Conservation (phyloP, 2,329 filamentous ascomycete genomes). For the Aquanectria penicillioides region DNA sequence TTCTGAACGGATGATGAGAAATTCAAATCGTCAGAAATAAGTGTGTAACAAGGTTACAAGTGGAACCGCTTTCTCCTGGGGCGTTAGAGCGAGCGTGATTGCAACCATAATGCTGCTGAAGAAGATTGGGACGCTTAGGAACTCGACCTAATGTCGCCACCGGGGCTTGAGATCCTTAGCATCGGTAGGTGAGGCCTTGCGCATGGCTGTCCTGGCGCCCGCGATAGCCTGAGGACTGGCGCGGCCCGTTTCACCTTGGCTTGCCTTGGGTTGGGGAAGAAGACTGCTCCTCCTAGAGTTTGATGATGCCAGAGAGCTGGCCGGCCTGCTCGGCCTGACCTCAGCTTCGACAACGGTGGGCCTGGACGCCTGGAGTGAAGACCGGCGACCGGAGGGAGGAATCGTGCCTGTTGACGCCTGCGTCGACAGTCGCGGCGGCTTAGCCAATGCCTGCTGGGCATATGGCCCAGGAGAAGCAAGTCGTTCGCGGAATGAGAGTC, state of each 20-base stretch:
- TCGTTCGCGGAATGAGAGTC: slow-evolving; percentile 65
- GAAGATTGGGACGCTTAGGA: neutral
- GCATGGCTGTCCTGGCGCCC: slow-evolving; percentile 52
- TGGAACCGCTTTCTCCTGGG: slow-evolving; percentile 23
- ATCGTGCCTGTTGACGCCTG: slow-evolving; percentile 57
- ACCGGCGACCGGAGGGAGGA: slow-evolving; percentile 56
- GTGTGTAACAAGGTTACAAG: slow-evolving; percentile 33
- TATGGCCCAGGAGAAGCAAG: slow-evolving; percentile 61
- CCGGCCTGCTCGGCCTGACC: slow-evolving; percentile 55
- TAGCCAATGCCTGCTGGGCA: slow-evolving; percentile 56
- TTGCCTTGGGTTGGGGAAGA: slow-evolving; percentile 59
- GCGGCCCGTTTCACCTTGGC: slow-evolving; percentile 53
- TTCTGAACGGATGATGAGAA: slow-evolving; percentile 23
- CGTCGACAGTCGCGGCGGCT: slow-evolving; percentile 56
- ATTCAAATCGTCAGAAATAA: slow-evolving; percentile 34
- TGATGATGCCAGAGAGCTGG: slow-evolving; percentile 63
- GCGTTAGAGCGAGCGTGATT: slow-evolving; percentile 25
- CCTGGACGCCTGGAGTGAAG: slow-evolving; percentile 62
- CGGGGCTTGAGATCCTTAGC: slow-evolving; percentile 57
- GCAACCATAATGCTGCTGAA: slow-evolving; percentile 6
- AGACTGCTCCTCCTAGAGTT: slow-evolving; percentile 61
- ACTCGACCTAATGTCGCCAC: slow-evolving; percentile 54
- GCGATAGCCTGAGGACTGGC: slow-evolving; percentile 60
- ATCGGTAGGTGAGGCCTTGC: slow-evolving; percentile 42
- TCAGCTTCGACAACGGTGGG: slow-evolving; percentile 46